Evolutionary conservation across 164 flowering plant species (phyloP).

Genomic region (Piper longum): DNA sequence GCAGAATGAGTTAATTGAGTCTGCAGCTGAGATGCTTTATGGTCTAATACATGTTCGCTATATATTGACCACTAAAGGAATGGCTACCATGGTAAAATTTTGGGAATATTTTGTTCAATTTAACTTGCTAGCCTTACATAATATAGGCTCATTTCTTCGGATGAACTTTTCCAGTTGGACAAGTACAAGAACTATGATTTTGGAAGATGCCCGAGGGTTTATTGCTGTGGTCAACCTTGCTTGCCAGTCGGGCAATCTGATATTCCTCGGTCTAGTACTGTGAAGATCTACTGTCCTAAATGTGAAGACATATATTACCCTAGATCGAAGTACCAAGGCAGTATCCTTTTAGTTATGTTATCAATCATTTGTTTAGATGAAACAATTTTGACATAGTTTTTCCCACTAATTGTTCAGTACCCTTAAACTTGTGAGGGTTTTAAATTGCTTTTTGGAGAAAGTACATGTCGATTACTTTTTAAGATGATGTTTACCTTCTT

Average conservation of each 20-base stretch:
- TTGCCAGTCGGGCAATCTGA: conserved; percentile 87
- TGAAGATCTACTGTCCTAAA: conserved; percentile 74
- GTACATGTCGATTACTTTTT: too few species aligned
- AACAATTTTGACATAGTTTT: too few species aligned
- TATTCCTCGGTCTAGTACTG: conserved; percentile 76
- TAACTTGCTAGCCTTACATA: background rate
- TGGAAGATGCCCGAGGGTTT: conserved; percentile 88
- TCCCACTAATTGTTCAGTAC: too few species aligned
- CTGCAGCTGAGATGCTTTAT: conserved; percentile 77
- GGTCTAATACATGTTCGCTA: conserved; percentile 78
- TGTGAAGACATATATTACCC: conserved; percentile 86
- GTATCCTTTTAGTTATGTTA: conserved; percentile 38
- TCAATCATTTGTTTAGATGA: too few species aligned
- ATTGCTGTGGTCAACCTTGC: conserved; percentile 81
- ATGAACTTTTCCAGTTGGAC: conserved; percentile 44
- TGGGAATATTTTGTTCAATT: background rate
- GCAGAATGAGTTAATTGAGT: conserved; percentile 67
- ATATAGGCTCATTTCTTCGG: background rate
- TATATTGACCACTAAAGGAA: conserved; percentile 61
- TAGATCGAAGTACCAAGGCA: conserved; percentile 72
- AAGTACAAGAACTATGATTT: conserved; percentile 77
- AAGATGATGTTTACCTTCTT: too few species aligned
- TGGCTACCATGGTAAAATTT: conserved; percentile 57
- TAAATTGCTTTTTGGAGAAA: too few species aligned
- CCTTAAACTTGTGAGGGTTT: too few species aligned